A percentile compares a stretch with the other conserved stretches of the same genome.
Evolutionary conservation across 495 filamentous ascomycete genomes (phyloP).

Genomic region (Pseudoneurospora amorphoporcata): DNA sequence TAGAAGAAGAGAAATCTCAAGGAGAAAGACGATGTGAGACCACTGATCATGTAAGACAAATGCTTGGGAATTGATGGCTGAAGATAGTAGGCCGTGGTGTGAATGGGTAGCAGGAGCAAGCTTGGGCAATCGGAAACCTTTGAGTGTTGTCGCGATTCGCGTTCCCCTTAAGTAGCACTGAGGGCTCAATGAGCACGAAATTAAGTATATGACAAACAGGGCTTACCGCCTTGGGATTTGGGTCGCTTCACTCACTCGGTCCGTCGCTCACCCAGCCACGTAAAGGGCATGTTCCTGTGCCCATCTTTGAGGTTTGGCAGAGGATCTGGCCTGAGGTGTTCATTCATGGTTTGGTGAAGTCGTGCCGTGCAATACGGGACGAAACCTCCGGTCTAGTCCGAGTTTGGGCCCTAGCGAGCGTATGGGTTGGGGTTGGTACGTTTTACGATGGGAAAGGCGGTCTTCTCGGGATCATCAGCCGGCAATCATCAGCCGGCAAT

Average conservation of each 20-base stretch:
- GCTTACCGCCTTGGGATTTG: background rate
- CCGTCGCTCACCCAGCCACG: background rate
- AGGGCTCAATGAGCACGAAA: background rate
- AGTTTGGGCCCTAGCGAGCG: background rate
- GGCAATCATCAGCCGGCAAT: background rate
- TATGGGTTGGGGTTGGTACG: background rate
- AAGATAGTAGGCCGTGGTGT: background rate
- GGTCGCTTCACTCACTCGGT: background rate
- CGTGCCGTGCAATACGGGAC: background rate
- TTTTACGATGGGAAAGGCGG: background rate
- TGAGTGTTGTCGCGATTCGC: background rate
- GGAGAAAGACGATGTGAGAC: background rate
- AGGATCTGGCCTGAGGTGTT: background rate
- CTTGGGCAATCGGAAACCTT: background rate
- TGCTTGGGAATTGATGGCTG: too few species aligned
- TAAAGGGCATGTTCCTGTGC: background rate
- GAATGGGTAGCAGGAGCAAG: background rate
- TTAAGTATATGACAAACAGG: background rate
- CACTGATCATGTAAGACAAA: too few species aligned
- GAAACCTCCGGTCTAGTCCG: background rate
- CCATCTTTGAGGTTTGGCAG: background rate
- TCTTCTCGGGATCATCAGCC: background rate
- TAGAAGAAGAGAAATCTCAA: background rate
- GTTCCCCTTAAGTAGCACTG: background rate
- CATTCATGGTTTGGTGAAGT: background rate